phyloP scores from a whole-genome alignment of 495 filamentous ascomycete genomes.

The Rostrohypoxylon terebratum region DNA sequence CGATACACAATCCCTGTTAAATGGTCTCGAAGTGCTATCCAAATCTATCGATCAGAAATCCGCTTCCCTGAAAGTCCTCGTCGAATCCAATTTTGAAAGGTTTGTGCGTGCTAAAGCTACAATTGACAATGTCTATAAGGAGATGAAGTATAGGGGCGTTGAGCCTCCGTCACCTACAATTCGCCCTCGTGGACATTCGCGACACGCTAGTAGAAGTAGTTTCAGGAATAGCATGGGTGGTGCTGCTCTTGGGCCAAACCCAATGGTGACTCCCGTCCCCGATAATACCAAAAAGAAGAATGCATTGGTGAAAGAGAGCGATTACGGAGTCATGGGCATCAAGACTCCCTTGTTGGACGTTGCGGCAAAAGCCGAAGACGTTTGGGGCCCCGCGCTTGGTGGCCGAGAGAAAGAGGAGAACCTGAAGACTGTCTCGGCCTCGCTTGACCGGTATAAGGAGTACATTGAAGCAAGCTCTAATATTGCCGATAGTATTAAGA shows the following conservation, averaged over 20 bases:
- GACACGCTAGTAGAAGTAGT: slow-evolving; percentile 72
- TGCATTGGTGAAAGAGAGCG: slow-evolving; percentile 89
- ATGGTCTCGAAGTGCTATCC: slow-evolving; percentile 84
- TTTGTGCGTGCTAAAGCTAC: slow-evolving; percentile 97
- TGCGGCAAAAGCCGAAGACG: slow-evolving; percentile 91
- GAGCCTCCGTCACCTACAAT: slow-evolving; percentile 65
- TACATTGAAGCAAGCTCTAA: slow-evolving; percentile 81
- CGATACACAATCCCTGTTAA: slow-evolving; percentile 80
- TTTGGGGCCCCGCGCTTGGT: slow-evolving; percentile 94
- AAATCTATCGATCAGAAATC: slow-evolving; percentile 96
- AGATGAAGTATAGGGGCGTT: slow-evolving; percentile 90
- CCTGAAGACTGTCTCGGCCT: slow-evolving; percentile 76
- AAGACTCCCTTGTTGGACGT: slow-evolving; percentile 87
- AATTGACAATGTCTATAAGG: slow-evolving; percentile 97
- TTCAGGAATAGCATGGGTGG: slow-evolving; percentile 69
- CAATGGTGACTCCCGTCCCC: slow-evolving; percentile 49
- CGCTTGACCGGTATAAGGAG: slow-evolving; percentile 80
- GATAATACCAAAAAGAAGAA: slow-evolving; percentile 78
- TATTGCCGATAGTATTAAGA: slow-evolving; percentile 86
- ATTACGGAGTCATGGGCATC: slow-evolving; percentile 93
- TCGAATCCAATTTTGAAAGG: slow-evolving; percentile 97
- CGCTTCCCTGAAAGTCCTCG: slow-evolving; percentile 91
- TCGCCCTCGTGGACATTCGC: slow-evolving; percentile 64
- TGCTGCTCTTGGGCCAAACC: slow-evolving; percentile 47
- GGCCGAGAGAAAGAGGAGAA: slow-evolving; percentile 92